A percentile compares a stretch with the other conserved stretches of the same genome.
Evolutionary conservation across 2,329 filamentous ascomycete species (phyloP).

Genomic region (Paecilomyces dactylethromorphus): DNA sequence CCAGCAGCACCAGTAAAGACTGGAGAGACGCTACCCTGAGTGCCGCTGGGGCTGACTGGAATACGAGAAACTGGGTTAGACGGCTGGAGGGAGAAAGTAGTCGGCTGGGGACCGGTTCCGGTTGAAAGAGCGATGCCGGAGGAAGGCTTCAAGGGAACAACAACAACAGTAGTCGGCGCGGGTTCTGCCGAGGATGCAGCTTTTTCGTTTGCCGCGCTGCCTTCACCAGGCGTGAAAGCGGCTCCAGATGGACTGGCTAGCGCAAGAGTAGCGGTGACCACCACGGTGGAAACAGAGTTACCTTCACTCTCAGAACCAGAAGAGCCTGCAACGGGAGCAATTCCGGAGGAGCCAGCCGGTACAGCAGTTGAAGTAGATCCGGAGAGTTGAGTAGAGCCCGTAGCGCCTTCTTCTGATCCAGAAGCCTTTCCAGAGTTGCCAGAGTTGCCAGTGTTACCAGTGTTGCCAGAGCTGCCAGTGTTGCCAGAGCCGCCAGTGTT

Average conservation of each 20-base stretch:
- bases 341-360: not conserved
- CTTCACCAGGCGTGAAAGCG: not conserved
- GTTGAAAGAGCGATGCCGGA: not conserved
- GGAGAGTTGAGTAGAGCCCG: not conserved
- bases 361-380: not conserved
- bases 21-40: not conserved
- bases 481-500: not conserved
- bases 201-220: not conserved
- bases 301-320: not conserved
- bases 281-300: not conserved
- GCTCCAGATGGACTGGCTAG: not conserved
- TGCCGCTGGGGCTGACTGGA: not conserved
- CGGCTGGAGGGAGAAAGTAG: not conserved
- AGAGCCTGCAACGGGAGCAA: not conserved
- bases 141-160: not conserved
- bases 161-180: not conserved
- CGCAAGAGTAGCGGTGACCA: not conserved
- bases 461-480: not conserved
- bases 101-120: not conserved
- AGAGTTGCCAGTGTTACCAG: not conserved
- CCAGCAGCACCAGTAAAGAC: not conserved
- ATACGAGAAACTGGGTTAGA: not conserved
- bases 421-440: not conserved
- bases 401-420: not conserved
- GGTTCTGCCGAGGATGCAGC: not conserved